Evolutionary conservation across 768 basidiomycete species (phyloP), one percentile per base, ranked within the genome.

Genomic region (Mycena sanguinolenta): DNA sequence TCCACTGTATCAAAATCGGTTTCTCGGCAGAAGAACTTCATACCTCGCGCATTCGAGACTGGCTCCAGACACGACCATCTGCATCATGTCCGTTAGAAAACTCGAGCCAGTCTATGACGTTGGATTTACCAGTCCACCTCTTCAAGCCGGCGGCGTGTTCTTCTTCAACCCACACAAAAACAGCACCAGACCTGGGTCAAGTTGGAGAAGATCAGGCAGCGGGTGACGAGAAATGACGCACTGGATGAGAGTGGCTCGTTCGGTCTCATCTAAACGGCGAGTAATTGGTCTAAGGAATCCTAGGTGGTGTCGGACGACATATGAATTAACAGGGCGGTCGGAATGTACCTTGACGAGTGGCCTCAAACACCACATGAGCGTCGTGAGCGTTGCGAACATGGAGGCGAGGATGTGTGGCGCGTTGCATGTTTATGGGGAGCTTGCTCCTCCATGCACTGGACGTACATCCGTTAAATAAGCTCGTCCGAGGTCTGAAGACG

Each of bases 161-260:
- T 71, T 86, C 86, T 78, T 92, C 90, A 74, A 89, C 86, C 91
- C 91, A 92, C 53, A 91, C 89, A 75, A 91, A 92, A 32, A 91
- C 83, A 5, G 90, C 86, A 4, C 91, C 91, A 9, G 89, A 87
- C 12, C 44, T 46, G 44, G 44, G 44, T 46, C 12, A 46, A 23
- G 44, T 46, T n/a, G n/a, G 44, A 46, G 44, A n/a, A n/a, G 44
- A n/a, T n/a, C n/a, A n/a, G 19, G 44, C 7, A 46, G 44, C n/a
- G 44, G 19, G 44, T 46, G 21, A 34, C 6, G 4, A 34, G 4
- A 21, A 46, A 21, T 21, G 19, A 3, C 16, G 6, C 16, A 46
- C 57, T 82, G 83, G 65, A 92, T 88, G 73, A 84, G 85, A 59
- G 77, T 85, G 8, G 83, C 80, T 63, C 90, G 80, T 75, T 92